Percentiles rank a stretch among this genome's conserved stretches.
These are phyloP conservation scores for Metschnikowia proteae DNA, from an alignment of 805 yeast species.

Conservation along the genomic window DNA sequence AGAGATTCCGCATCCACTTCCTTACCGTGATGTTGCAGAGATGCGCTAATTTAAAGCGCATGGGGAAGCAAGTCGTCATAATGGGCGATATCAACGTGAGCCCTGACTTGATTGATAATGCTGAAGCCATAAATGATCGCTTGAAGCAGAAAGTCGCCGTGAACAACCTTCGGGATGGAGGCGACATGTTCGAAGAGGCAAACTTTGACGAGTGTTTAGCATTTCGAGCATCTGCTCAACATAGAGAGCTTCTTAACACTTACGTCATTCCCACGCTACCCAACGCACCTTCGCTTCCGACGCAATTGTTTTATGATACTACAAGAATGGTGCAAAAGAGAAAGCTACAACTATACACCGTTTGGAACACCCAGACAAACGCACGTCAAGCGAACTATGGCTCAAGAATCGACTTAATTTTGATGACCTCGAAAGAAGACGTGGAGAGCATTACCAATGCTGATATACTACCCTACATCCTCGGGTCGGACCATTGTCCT, in stretches of 20 bases:
- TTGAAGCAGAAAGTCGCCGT: constrained; percentile 23
- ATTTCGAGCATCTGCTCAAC: constrained; percentile 32
- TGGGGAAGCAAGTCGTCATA: constrained; percentile 67
- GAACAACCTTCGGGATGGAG: constrained; percentile 18
- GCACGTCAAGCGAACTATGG: constrained; percentile 82
- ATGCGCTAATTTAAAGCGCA: constrained; percentile 46
- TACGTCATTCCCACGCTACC: constrained; percentile 23
- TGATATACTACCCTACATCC: constrained; percentile 62
- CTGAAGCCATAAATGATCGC: constrained; percentile 55
- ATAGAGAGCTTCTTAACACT: constrained; percentile 29
- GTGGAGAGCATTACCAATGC: constrained; percentile 32
- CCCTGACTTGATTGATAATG: constrained; percentile 77
- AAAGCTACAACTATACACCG: constrained; percentile 70
- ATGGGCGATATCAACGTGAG: constrained; percentile 90
- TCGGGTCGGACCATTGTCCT: constrained; percentile 97
- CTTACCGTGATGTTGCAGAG: constrained; percentile 58
- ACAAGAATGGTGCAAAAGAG: constrained; percentile 56
- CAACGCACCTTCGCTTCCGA: constrained; percentile 1
- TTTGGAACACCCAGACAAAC: constrained; percentile 82
- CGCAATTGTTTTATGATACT: constrained; percentile 50
- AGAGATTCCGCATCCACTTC: constrained; percentile 54
- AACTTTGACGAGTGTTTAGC: constrained; percentile 28
- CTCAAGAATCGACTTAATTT: constrained; percentile 78
- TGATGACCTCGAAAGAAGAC: constrained; percentile 42
- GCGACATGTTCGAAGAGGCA: constrained; percentile 23